Evolutionary conservation across 306 rosid genomes (phyloP).

Genomic region (Acacia acuminata): DNA sequence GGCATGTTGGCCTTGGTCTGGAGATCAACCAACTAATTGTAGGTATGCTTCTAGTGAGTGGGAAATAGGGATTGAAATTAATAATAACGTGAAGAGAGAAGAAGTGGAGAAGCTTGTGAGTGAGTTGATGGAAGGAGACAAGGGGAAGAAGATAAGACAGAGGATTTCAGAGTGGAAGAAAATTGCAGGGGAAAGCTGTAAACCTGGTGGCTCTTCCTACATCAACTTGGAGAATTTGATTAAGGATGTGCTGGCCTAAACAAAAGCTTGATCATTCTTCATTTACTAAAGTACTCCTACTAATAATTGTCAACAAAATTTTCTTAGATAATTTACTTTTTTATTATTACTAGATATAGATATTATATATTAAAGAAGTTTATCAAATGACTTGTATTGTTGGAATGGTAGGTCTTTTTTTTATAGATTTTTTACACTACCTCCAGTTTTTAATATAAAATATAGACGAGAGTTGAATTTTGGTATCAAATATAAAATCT

Average conservation of each 20-base stretch:
- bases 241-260: background rate
- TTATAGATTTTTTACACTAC: too few relatives aligned
- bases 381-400: too few relatives aligned
- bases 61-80: background rate
- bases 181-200: background rate
- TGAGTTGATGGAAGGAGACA: slow-evolving; percentile 7
- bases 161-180: background rate
- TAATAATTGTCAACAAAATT: too few relatives aligned
- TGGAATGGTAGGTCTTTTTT: too few relatives aligned
- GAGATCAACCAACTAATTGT: background rate
- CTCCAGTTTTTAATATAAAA: too few relatives aligned
- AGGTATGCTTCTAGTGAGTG: background rate
- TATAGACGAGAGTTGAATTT: too few relatives aligned
- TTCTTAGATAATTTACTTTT: too few relatives aligned
- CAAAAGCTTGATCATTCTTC: background rate
- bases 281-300: background rate
- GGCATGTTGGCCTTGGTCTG: background rate
- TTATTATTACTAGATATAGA: too few relatives aligned
- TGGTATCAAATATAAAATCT: too few relatives aligned
- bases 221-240: background rate
- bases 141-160: background rate
- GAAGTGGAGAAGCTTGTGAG: background rate
- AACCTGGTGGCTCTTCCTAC: background rate
- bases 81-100: background rate
- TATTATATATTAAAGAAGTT: too few relatives aligned